Base-by-base conservation (phyloP, 768 basidiomycete genomes). In the Austroboletus eburneus region DNA sequence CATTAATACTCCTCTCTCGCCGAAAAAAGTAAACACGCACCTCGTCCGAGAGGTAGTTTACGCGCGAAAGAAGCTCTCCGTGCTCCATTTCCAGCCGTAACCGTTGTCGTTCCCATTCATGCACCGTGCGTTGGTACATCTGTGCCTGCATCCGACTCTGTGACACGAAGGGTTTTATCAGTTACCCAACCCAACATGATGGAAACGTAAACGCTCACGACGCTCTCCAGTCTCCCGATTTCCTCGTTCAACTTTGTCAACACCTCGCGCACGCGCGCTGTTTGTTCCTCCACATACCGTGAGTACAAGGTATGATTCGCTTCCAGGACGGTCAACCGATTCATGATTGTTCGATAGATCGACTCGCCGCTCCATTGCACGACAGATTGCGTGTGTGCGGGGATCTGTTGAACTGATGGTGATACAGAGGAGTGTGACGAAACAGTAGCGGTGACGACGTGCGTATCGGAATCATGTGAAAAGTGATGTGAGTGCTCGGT, bases 291-390 rank as follows among this genome's bases (percentile, higher is more conserved):
- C 12, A 96, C 83, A 61, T 96, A 98, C 16, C 81, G 67, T 18
- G 83, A 77, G 36, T 90, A 85, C 4, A 97, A 73, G 0, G 90
- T 90, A 39, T 92, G 87, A 56, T 94, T 96, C 9, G 78, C 77
- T 65, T 98, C 94, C 13, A 98, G 76, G 6, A 81, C 79, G 3
- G 80, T 79, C 10, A 99, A 75, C 7, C 93, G 84, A 56, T 96
- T 95, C 82, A 94, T 94, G 55, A 98, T 99, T 12, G 86, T 90
- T 8, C 92, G 85, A 58, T 96, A 98, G 54, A 99, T 93, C 2
- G 91, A 94, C 63, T 99, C 96, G 20, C 89, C 90, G 12, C 56
- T 40, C 46, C 63, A 53, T 9, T 63, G 61, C 5, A 29, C n/a
- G 3, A 49, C 22, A 35, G 52, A 22, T 2, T 34, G 42, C 9